A percentile compares a stretch with the other conserved stretches of the same genome.
These are phyloP conservation scores for Cercospora sp. DNA, from an alignment of 2,329 filamentous ascomycete genomes.

Conservation along the genomic window DNA sequence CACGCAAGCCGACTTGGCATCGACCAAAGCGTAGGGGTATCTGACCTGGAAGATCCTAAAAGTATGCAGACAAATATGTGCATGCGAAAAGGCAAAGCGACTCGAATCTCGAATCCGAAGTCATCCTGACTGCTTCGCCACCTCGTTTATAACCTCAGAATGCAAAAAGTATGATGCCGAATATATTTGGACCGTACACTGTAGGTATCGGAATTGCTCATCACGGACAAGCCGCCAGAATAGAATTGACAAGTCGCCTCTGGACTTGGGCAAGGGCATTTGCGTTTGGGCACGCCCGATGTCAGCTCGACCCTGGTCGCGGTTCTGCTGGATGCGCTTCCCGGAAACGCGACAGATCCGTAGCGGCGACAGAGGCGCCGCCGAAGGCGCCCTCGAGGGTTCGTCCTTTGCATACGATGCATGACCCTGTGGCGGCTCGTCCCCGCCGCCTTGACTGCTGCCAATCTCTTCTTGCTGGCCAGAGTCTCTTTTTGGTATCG, in stretches of 20 bases:
- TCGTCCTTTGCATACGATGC: slow-evolving; percentile 17
- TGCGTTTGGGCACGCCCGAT: background rate
- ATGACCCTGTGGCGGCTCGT: slow-evolving; percentile 14
- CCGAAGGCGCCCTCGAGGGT: slow-evolving; percentile 14
- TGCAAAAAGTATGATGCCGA: background rate
- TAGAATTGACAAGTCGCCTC: background rate
- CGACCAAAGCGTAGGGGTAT: slow-evolving; percentile 18
- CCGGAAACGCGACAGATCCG: slow-evolving; percentile 15
- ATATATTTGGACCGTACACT: background rate
- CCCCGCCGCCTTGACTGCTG: slow-evolving; percentile 11
- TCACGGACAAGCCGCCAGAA: background rate
- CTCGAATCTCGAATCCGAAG: background rate
- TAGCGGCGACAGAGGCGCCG: slow-evolving; percentile 11
- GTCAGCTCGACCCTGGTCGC: slow-evolving; percentile 29
- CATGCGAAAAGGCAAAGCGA: slow-evolving; percentile 10
- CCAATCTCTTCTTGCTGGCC: slow-evolving; percentile 14
- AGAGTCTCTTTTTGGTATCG: slow-evolving; percentile 4
- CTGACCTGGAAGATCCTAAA: slow-evolving; percentile 16
- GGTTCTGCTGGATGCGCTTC: slow-evolving; percentile 23
- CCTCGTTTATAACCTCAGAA: background rate
- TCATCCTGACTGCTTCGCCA: background rate
- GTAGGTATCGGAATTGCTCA: background rate
- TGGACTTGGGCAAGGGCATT: background rate
- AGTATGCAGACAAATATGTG: slow-evolving; percentile 12
- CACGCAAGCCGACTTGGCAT: slow-evolving; percentile 5